Conservation (phyloP, 257 asterid genomes). For the Eucommia ulmoides region DNA sequence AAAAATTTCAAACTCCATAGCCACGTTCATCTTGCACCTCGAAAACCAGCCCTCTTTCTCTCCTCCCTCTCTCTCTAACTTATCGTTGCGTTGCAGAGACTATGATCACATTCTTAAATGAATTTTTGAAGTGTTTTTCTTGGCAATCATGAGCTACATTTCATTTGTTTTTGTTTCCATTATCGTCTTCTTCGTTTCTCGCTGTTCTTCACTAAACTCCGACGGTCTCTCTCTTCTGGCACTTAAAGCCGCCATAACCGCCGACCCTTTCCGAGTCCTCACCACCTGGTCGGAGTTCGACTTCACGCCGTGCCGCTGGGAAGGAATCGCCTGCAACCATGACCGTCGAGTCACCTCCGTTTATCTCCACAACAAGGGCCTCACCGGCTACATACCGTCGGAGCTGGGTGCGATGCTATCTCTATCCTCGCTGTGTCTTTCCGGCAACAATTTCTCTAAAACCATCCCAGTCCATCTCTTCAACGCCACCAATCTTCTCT, state of each 20-base stretch:
- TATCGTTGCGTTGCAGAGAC: no score
- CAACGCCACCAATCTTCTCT: conserved; percentile 26
- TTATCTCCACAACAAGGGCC: conserved; percentile 47
- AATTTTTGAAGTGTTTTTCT: no score
- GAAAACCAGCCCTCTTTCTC: no score
- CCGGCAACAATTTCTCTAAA: conserved; percentile 31
- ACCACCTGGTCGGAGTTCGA: conserved; percentile 62
- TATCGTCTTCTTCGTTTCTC: conserved; percentile 24
- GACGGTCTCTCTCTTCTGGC: conserved; percentile 89
- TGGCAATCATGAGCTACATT: conserved; percentile 1
- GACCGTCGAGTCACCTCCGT: conserved; percentile 44
- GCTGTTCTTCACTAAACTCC: conserved; percentile 35
- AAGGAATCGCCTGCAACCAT: conserved; percentile 60
- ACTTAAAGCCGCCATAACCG: conserved; percentile 64
- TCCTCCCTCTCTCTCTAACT: no score
- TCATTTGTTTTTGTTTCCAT: conserved; percentile 20
- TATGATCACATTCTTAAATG: no score
- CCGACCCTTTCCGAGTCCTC: conserved; percentile 57
- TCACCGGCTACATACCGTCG: conserved; percentile 84
- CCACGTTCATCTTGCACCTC: no score
- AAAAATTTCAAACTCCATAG: no score
- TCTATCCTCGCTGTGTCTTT: conserved; percentile 26
- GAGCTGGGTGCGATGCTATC: conserved; percentile 69
- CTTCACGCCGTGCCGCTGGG: conserved; percentile 74
- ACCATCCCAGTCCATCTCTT: conserved; percentile 29